Conservation (phyloP, 805 yeast genomes). For the Yarrowia phangngaensis region DNA sequence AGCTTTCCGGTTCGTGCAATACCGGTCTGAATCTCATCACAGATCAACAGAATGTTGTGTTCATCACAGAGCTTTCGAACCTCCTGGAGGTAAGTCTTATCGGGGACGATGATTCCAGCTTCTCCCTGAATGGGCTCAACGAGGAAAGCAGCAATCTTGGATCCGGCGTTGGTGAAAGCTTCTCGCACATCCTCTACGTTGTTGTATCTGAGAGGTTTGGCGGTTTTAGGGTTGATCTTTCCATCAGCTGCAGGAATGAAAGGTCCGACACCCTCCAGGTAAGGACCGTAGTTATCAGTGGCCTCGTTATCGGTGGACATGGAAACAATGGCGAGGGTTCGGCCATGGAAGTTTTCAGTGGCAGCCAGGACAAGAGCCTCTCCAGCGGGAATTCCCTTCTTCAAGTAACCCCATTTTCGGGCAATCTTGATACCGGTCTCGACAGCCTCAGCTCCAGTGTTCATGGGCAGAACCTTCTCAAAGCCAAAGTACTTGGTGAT, state of each 20-base stretch:
- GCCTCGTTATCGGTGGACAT: conserved; percentile 97
- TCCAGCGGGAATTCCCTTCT: conserved; percentile 74
- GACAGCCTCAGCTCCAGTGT: conserved; percentile 98
- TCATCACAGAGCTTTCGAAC: conserved; percentile 73
- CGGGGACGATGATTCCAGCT: conserved; percentile 96
- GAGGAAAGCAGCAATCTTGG: conserved; percentile 82
- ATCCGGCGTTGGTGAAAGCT: conserved; percentile 79
- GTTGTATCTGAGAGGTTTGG: conserved; percentile 69
- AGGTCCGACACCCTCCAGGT: conserved; percentile 78
- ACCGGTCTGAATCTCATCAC: conserved; percentile 98
- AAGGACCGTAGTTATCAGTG: conserved; percentile 84
- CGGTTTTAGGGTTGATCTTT: conserved; percentile 24
- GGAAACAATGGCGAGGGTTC: conserved; percentile 91
- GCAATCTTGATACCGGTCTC: conserved; percentile 93
- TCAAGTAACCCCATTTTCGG: conserved; percentile 93
- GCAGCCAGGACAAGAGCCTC: conserved; percentile 89
- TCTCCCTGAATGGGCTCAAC: conserved; percentile 98
- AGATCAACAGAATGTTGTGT: conserved; percentile 82
- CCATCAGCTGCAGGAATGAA: conserved; percentile 65
- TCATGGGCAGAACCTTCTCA: conserved; percentile 95
- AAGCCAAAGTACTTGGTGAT: conserved; percentile 84
- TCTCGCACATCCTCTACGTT: conserved; percentile 77
- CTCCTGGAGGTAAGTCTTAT: conserved; percentile 66
- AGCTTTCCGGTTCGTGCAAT: conserved; percentile 95
- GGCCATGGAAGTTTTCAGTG: conserved; percentile 89